Evolutionary conservation across 2,329 filamentous ascomycete species (phyloP).

Genomic region (Cladobotryum mycophilum): DNA sequence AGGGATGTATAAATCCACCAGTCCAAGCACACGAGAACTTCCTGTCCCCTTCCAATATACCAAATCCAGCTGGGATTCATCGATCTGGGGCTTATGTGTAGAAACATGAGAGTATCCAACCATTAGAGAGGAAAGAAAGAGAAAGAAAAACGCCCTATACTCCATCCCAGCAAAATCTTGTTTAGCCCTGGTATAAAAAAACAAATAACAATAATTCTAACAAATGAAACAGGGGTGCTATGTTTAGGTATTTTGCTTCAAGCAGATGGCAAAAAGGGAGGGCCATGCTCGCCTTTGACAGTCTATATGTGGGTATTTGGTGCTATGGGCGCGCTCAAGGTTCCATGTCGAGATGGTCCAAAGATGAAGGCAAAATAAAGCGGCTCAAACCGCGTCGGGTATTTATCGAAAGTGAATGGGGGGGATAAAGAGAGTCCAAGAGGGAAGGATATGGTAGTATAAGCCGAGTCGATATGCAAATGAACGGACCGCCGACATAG

Average conservation of each 20-base stretch:
- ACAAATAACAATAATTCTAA: constrained; percentile 18
- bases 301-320: constrained; percentile 34
- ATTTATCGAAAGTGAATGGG: constrained; percentile 19
- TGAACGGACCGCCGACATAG: constrained; percentile 17
- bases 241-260: constrained; percentile 25
- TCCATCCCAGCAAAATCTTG: constrained; percentile 16
- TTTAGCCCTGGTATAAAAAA: constrained; percentile 8
- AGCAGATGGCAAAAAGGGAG: constrained; percentile 21
- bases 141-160: constrained; percentile 18
- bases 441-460: constrained; percentile 17
- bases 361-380: constrained; percentile 13
- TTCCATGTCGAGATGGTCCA: not conserved
- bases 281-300: constrained; percentile 23
- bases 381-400: constrained; percentile 21
- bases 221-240: constrained; percentile 22
- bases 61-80: not conserved
- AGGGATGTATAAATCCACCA: not conserved
- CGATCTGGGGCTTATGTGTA: constrained; percentile 1
- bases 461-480: constrained; percentile 20
- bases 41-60: not conserved
- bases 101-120: constrained; percentile 7
- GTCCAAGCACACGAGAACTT: not conserved
- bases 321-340: constrained; percentile 23
- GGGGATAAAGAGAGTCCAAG: constrained; percentile 17
- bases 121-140: constrained; percentile 1